Base-by-base conservation (phyloP, 2,329 filamentous ascomycete species). In the Polychaeton citri region DNA sequence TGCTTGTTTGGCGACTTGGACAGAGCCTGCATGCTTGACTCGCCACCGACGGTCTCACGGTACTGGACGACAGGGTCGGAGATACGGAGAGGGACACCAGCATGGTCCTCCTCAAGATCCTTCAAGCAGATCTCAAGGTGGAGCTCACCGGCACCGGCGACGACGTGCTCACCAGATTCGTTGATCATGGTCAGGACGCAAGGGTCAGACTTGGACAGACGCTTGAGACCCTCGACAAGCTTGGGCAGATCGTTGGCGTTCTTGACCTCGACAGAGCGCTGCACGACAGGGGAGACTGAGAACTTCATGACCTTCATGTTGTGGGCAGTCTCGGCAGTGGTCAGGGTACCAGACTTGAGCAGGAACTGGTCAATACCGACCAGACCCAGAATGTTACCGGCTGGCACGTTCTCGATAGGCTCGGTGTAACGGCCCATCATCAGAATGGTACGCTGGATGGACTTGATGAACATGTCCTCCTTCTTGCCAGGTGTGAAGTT, bases 241-340 rank as follows among this genome's bases (percentile, higher is more conserved):
- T 98, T 98, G 68, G 90, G 90, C 48, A 98, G 79, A 76, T 98
- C 90, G 72, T 93, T 86, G 59, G 90, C 90, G 72, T 98, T 98
- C 85, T 96, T 96, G 74, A 95, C 88, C 71, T 95, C 85, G 59
- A 98, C 90, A 66, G 90, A 94, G 54, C 88, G 88, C 71, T 82
- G 88, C 51, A 98, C 90, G 70, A 98, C 90, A 57, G 90, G 90
- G 43, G 90, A 96, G 64, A 98, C 90, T 61, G 90, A 98, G 82
- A 98, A 98, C 76, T 95, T 96, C 90, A 98, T 98, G 71, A 98
- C 90, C 81, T 96, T 96, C 60, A 98, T 72, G 81, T 98, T 98
- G 81, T 98, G 90, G 63, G 90, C 88, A 50, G 85, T 92, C 53
- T 98, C 90, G 62, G 75, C 79, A 63, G 88, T 96, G 69, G 87